A percentile compares a stretch with the other conserved stretches of the same genome.
Evolutionary conservation across 2,329 filamentous ascomycete species (phyloP).

Genomic region (Fusarium liriodendri): DNA sequence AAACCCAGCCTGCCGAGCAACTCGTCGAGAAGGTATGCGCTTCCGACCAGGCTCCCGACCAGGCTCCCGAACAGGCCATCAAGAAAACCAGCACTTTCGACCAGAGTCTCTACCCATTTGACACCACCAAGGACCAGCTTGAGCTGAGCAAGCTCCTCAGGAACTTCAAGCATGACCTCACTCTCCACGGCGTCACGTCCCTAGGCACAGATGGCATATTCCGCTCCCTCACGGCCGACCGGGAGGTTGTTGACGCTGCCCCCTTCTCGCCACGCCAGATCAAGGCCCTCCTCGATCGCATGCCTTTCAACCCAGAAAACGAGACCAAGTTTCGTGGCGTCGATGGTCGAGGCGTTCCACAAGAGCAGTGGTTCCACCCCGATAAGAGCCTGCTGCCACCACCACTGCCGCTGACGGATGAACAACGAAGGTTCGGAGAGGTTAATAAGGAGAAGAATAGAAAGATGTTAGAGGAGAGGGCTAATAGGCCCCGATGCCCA

Average conservation of each 20-base stretch:
- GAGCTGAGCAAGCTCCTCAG: background rate
- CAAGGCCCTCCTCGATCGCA: slow-evolving; percentile 2
- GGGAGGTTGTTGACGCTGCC: background rate
- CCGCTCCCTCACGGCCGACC: background rate
- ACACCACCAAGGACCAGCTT: background rate
- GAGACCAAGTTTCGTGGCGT: background rate
- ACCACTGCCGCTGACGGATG: background rate
- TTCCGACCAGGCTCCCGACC: background rate
- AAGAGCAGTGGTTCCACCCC: background rate
- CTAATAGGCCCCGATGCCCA: background rate
- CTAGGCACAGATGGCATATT: slow-evolving; percentile 6
- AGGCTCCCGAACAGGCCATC: background rate
- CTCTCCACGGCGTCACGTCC: background rate
- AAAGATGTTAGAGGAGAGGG: background rate
- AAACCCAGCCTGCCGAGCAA: background rate
- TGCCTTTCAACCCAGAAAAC: background rate
- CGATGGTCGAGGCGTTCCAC: background rate
- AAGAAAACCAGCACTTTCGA: background rate
- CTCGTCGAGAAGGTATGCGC: no score
- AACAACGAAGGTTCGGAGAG: background rate
- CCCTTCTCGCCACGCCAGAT: background rate
- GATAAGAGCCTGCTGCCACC: background rate
- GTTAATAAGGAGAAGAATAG: background rate
- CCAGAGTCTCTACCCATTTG: background rate
- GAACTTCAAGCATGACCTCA: background rate